Base-by-base conservation (phyloP, 2,329 filamentous ascomycete species). In the Xylaria sp. region DNA sequence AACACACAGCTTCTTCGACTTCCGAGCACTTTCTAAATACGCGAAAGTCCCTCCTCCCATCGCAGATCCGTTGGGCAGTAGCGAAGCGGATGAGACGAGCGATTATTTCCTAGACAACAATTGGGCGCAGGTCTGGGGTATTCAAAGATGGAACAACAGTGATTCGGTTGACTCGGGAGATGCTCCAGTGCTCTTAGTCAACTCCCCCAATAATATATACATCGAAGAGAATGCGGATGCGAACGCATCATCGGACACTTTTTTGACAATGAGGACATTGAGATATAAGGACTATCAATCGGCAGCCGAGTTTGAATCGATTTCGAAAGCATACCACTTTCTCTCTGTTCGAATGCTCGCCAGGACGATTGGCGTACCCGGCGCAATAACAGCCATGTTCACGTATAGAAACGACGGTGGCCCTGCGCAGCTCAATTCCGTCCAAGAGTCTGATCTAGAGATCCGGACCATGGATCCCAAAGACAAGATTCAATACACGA, bases 401-500 rank as follows among this genome's bases (percentile, higher is more conserved):
- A 86, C 85, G 4, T 88, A 86, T 76, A 78, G 79, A 24, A 77
- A 81, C 65, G 73, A 72, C 3, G 74, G 76, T 11, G 75, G 78
- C 7, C 74, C 79, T 2, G 75, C 77, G 14, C 74, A 79, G 4
- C 77, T 82, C 4, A 75, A 78, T 3, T 65, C 78, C 19, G 79
- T 86, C 14, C 84, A 86, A 68, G 85, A 87, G 74, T 81, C 84
- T 3, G 85, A 88, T 72, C 78, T 88, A 30, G 85, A 88, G 77
- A 80, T 87, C 57, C 79, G 86, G 57, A 87, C 85, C 1, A 75
- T 77, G 30, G 84, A 84, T 65, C 81, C 82, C 1, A 77, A 74
- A 27, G 72, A 82, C 64, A 78, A 77, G 45, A 78, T 87, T 45
- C 84, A 86, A 68, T 90, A 88, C 78, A 89, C 88, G 14, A 90